Evolutionary conservation across 179 eudicot genomes (phyloP), one percentile per base, ranked within the genome.

Genomic region (Gypsophila paniculata): DNA sequence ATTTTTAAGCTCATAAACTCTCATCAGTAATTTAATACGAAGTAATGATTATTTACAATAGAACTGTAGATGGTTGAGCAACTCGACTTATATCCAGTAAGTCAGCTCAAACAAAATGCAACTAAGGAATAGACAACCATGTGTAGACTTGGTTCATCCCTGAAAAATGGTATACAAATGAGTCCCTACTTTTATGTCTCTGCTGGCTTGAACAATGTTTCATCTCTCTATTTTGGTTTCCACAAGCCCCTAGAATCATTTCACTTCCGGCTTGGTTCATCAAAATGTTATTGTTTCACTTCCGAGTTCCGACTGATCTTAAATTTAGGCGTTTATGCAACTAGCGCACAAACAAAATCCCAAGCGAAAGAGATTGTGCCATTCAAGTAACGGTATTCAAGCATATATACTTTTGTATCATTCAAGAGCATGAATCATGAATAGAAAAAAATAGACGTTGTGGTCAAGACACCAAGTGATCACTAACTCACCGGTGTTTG

Each of bases 201-300:
- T 42, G 55, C 46, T 51, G 51, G 64, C 72, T 53, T 69, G n/a
- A 73, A 65, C 64, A 52, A 59, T 46, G 5, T 60, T 72, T 48
- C 14, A 72, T 44, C 11, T 46, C 68, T 26, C 44, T 39, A n/a
- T 13, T 48, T 55, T 48, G 12, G 72, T 55, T 21, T 61, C 55
- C 46, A 44, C 42, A 48, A 38, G 29, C 53, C 42, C 54, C 54
- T 68, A 48, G 29, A 4, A 61, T 17, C 54, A 5, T 61, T 32
- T 8, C 61, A 38, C 63, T 32, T 65, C 51, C 44, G 5, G 29
- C 39, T 14, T 58, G 46, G 72, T 23, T 15, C 36, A 25, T 19
- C 17, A 36, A 66, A 65, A 66, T 17, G 15, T 6, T 53, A n/a
- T 5, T 53, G 15, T 53, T 29, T 29, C 34, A 29, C 34, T 38